Base-by-base conservation (phyloP, 345 rosid species). In the Microcos paniculata region DNA sequence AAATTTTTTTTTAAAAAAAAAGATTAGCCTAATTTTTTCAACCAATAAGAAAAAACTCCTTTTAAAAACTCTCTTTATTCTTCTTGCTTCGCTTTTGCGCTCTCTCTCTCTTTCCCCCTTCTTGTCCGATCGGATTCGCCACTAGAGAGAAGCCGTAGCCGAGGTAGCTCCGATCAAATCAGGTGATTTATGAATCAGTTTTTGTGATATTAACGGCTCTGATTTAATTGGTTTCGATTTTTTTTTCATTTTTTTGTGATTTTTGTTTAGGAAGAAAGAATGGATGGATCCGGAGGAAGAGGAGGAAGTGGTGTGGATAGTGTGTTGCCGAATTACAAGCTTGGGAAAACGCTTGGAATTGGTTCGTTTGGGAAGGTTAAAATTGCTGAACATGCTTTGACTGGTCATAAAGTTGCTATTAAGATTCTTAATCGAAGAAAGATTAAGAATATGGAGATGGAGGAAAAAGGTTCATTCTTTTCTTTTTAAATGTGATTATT, bases 321-420 rank as follows among this genome's bases (percentile, higher is more conserved):
- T 77, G 82, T 76, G 57, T 85, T 90, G 62, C 86, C 82, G 16
- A 93, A 92, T 77, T 96, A 93, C 83, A 92, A 84, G 87, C 90
- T 92, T 48, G 95, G 95, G 40, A 92, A 86, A 83, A 90, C 90
- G 71, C 93, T 93, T 51, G 99, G 99, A 67, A 90, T 93, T 11
- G 99, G 99, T 71, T 83, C 99, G 51, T 96, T 96, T 77, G 91
- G 99, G 48, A 89, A 93, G 87, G 99, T 96, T 72, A 96, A 93
- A 86, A 85, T 92, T 46, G 99, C 99, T 38, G 91, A 84, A 84
- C 99, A 96, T 80, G 84, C 82, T 40, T 84, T 87, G 80, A 96
- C 99, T 16, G 91, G 97, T 31, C 92, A 86, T 80, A 92, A 93
- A 77, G 99, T 96, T 80, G 99, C 99, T 4, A 90, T 96, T 79